Conservation (phyloP, 1,284 basidiomycete genomes). For the Ustilago loliicola region DNA sequence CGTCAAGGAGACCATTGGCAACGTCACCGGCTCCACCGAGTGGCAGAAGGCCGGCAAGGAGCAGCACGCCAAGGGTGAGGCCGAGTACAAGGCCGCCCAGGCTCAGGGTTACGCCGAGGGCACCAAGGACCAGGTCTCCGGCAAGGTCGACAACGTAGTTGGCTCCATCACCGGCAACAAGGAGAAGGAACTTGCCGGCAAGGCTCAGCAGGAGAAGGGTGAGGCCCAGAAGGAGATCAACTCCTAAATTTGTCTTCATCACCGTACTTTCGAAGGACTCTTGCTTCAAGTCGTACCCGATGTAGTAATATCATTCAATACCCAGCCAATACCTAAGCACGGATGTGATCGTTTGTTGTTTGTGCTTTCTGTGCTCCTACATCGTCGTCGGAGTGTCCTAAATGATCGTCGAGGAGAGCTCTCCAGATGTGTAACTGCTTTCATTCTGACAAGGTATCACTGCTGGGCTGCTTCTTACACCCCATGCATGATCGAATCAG, state of each 20-base stretch:
- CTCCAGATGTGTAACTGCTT: too few relatives aligned
- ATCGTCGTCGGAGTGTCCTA: too few relatives aligned
- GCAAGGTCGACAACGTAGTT: slow-evolving; percentile 61
- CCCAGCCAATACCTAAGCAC: slow-evolving; percentile 6
- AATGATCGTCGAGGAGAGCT: too few relatives aligned
- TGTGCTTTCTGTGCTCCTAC: slow-evolving; percentile 6
- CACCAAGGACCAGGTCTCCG: slow-evolving; percentile 60
- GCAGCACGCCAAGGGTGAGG: slow-evolving; percentile 63
- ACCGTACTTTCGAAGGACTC: background rate
- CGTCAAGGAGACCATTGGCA: slow-evolving; percentile 61
- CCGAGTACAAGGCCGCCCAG: slow-evolving; percentile 61
- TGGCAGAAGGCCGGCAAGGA: slow-evolving; percentile 63
- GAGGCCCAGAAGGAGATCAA: slow-evolving; percentile 60
- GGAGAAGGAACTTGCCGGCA: slow-evolving; percentile 56
- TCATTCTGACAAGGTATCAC: too few relatives aligned
- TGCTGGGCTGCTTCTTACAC: too few relatives aligned
- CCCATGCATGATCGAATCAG: too few relatives aligned
- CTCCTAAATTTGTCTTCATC: slow-evolving; percentile 22
- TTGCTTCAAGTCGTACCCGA: slow-evolving; percentile 13
- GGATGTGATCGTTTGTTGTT: background rate
- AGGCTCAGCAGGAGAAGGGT: slow-evolving; percentile 57
- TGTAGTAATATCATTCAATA: slow-evolving; percentile 31
- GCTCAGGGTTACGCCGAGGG: slow-evolving; percentile 65
- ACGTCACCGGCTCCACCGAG: slow-evolving; percentile 50
- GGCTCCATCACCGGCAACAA: slow-evolving; percentile 63